Base-by-base conservation (phyloP, 148 eudicot species). In the Rhododendron williamsianum region DNA sequence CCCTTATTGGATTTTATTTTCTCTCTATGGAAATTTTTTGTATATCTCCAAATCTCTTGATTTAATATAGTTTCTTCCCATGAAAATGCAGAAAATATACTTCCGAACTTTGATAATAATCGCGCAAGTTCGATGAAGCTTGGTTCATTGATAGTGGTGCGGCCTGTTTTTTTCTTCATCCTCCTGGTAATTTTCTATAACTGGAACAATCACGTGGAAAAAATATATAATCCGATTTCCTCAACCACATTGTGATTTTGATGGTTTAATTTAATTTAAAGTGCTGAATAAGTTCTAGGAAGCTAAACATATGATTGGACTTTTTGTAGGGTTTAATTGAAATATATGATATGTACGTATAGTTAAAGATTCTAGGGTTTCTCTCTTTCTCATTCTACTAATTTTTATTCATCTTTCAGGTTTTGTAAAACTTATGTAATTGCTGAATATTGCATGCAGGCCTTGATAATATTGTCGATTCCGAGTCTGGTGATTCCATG, bases 381-480 rank as follows among this genome's bases (percentile, higher is more conserved):
- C 10, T 8, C 15, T 74, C 46, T 38, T 74, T 38, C 25, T 38
- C 36, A 74, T 74, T 74, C 72, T 67, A 25, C 33, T 67, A 67
- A 25, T 74, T 74, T 16, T 0, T 74, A 2, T 36, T 74, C 38
- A 1, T 4, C n/a, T 41, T 73, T 35, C 77, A 73, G 21, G 45
- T 21, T 21, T 56, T 18, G 56, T 11, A 76, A 10, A 25, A 65
- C 9, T 65, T n/a, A 23, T 25, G 9, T 83, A 83, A 71, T 83
- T 71, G 41, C 30, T n/a, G 71, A 78, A 49, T n/a, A 15, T 11
- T 88, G 84, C 91, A 95, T 88, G 84, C 91, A 95, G 97, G 89
- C 89, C 56, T 1, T 93, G 78, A 76, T 51, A 25, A 88, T 90
- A 78, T 80, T 95, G 58, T 77, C 89, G 78, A 52, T 92, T 13